Evolutionary conservation across 169 alveolate genomes (phyloP), one percentile per base, ranked within the genome.

Genomic region (Plasmodium inui): DNA sequence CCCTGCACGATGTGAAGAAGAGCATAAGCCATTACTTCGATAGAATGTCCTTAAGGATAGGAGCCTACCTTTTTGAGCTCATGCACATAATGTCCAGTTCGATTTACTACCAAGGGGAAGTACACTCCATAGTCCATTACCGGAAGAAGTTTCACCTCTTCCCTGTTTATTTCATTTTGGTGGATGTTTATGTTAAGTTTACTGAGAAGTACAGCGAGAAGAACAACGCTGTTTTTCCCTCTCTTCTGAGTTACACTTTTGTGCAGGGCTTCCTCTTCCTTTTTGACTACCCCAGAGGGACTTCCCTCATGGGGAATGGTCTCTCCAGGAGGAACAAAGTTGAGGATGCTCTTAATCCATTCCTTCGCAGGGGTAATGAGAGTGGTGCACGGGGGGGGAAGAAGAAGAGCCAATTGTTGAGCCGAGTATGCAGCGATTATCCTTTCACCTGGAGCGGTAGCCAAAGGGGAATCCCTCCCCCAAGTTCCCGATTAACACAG

Each of bases 1-100:
- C 94, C 14, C 39, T 89, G 30, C 94, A 89, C 34, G 94, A 89
- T 37, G 84, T 89, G 46, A 89, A 89, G 73, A 89, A 80, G 10
- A 79, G 94, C 34, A 89, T 89, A 26, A 67, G 17, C 34, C 57
- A 80, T 9, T 89, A 80, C 76, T 89, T 89, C 46, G 46, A 50
- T 1, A 61, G 57, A 28, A 81, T 81, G 91, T 79, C 91, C 82
- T 80, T 89, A 30, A 53, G 94, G 50, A 44, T 89, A 7, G 32
- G 22, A 17, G 71, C 37, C 46, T 89, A 89, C 72, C 34, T 80
- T 1, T 89, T 89, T 70, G 94, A 89, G 53, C 30, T 89, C 1
- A 89, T 89, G 9, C 72, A 14, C 14, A 19, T 61, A 28, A 46
- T 89, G 73, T 44, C 94, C 10, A 28, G 14, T 2, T 73, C 72